These are phyloP conservation scores for Saccharomyces mikatae DNA, from an alignment of 805 yeast genomes.

Conservation along the genomic window DNA sequence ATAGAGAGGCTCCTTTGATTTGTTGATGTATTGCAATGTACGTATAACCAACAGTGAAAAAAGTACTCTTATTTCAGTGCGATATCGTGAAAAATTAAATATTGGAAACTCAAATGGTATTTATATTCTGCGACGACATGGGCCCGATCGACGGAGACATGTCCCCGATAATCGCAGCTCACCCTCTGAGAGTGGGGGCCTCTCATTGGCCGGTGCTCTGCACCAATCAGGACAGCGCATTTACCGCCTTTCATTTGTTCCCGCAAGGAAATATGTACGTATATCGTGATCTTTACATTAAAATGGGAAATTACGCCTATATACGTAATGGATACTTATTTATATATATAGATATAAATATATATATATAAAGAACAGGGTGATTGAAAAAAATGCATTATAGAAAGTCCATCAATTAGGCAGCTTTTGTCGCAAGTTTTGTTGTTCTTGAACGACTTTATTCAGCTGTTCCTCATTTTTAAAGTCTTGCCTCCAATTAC, in stretches of 20 bases:
- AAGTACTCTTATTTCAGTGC: not conserved
- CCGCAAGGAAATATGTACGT: not conserved
- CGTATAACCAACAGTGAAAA: not conserved
- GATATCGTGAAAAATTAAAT: not conserved
- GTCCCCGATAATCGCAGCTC: not conserved
- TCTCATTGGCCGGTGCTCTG: not conserved
- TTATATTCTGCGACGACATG: not conserved
- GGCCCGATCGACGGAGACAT: not conserved
- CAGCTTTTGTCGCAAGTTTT: not conserved
- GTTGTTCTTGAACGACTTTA: conserved; percentile 16
- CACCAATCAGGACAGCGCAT: not conserved
- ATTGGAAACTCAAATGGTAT: not conserved
- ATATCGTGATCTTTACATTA: not conserved
- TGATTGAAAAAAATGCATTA: not conserved
- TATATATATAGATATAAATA: not conserved
- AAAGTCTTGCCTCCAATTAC: conserved; percentile 41
- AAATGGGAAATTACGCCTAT: not conserved
- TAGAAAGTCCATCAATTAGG: not conserved
- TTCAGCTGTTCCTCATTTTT: conserved; percentile 25
- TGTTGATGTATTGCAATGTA: not conserved
- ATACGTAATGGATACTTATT: too few relatives aligned
- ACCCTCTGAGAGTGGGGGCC: not conserved
- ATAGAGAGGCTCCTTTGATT: not conserved
- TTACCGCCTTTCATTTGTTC: not conserved
- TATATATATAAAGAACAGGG: not conserved